A percentile compares a stretch with the other conserved stretches of the same genome.
Evolutionary conservation across 257 asterid species (phyloP).

Genomic region (Forsythia viridissima): DNA sequence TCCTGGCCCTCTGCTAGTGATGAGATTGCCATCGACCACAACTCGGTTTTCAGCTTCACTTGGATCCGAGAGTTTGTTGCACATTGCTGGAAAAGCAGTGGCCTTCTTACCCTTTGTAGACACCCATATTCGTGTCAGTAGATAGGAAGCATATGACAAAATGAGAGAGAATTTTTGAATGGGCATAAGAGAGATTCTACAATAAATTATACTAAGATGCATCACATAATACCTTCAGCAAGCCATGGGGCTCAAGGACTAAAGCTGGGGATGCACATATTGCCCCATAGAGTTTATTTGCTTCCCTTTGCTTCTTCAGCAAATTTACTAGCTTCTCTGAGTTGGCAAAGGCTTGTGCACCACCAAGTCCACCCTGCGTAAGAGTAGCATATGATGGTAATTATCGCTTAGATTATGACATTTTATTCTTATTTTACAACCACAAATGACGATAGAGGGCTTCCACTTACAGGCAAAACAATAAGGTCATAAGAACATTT

Average conservation of each 20-base stretch:
- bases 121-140: not conserved
- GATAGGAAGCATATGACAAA: not conserved
- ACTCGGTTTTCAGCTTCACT: slow-evolving; percentile 81
- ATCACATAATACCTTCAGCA: slow-evolving; percentile 60
- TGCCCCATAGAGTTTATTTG: slow-evolving; percentile 75
- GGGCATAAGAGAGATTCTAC: not conserved
- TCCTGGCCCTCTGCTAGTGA: slow-evolving; percentile 97
- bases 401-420: not conserved
- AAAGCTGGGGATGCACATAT: slow-evolving; percentile 97
- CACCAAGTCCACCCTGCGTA: slow-evolving; percentile 92
- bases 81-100: slow-evolving; percentile 87
- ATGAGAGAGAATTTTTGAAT: not conserved
- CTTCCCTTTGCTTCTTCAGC: slow-evolving; percentile 78
- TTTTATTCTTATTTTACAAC: not conserved
- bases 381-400: not conserved
- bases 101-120: slow-evolving; percentile 85
- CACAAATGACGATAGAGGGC: slow-evolving; percentile 3
- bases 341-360: slow-evolving; percentile 83
- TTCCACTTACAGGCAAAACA: slow-evolving; percentile 73
- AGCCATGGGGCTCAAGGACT: slow-evolving; percentile 83
- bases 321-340: slow-evolving; percentile 70
- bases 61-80: slow-evolving; percentile 71
- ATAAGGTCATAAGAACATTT: slow-evolving; percentile 64
- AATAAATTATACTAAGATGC: not conserved
- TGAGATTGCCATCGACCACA: slow-evolving; percentile 83